Evolutionary conservation across 108 stramenopile genomes (phyloP).

Genomic region (Epipyxis sp.): DNA sequence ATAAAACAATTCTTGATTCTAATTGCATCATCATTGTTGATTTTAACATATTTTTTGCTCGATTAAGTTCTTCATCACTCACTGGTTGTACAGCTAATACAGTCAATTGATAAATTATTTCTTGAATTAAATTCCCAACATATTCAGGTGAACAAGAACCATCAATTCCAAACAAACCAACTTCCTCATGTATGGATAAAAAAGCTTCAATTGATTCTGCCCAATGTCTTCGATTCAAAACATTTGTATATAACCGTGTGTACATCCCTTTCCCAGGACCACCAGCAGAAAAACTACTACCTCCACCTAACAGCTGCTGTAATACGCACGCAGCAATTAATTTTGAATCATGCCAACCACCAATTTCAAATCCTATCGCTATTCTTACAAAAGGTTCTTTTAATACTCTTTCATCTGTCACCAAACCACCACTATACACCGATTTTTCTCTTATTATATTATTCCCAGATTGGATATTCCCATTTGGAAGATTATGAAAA

Average conservation of each 20-base stretch:
- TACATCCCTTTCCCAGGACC: constrained; percentile 99
- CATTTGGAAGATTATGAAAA: constrained; percentile 65
- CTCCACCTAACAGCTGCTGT: constrained; percentile 92
- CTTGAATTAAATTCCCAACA: constrained; percentile 64
- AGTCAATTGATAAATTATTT: constrained; percentile 72
- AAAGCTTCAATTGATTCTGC: constrained; percentile 91
- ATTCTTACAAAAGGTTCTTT: constrained; percentile 76
- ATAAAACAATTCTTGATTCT: constrained; percentile 83
- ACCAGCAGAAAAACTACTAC: constrained; percentile 92
- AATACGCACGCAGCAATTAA: constrained; percentile 88
- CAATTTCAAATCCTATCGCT: constrained; percentile 83
- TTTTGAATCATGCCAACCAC: constrained; percentile 85
- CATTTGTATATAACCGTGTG: constrained; percentile 87
- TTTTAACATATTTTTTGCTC: constrained; percentile 96
- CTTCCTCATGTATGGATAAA: constrained; percentile 74
- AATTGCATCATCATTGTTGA: constrained; percentile 92
- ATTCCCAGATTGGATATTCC: constrained; percentile 11
- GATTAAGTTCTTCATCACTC: constrained; percentile 72
- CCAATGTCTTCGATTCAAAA: constrained; percentile 84
- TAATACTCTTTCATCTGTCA: constrained; percentile 18
- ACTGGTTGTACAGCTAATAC: constrained; percentile 67
- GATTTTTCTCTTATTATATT: not conserved
- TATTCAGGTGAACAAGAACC: constrained; percentile 63
- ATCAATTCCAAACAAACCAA: constrained; percentile 83
- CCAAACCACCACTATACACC: constrained; percentile 25